Base-by-base conservation (phyloP, 1,139 yeast genomes). In the Yamadazyma diospyri region DNA sequence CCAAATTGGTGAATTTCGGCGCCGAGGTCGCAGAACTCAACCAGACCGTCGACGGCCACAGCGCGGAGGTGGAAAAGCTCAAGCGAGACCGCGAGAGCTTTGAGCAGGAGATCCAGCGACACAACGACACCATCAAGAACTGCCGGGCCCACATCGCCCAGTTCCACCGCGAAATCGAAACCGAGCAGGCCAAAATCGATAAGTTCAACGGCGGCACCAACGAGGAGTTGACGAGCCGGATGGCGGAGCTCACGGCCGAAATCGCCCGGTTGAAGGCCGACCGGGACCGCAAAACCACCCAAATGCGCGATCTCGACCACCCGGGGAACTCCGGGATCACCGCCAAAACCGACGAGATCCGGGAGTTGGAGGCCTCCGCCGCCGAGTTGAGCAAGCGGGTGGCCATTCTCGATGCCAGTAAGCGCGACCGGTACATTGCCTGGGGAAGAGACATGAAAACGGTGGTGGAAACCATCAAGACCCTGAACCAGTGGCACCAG, bases 361-460 rank as follows among this genome's bases (percentile, higher is more conserved):
- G 36, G 23, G 28, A 41, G 13, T 22, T n/a, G 38, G 43, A 22
- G 35, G 37, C 8, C 11, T 23, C 30, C 6, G 29, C 46, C 5
- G 29, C 24, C 13, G 47, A 41, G 8, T 37, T 54, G 12, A 33
- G 37, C 13, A 35, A 33, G 5, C 47, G 46, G 31, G 40, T 47
- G n/a, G 40, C 36, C 16, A 45, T 45, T 4, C 33, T 57, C 7
- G 38, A 45, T 18, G 46, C 36, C 4, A 45, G 57, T 13, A 55
- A 51, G 37, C 46, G 46, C 27, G 61, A 63, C 37, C 51, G 52
- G 30, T 65, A 50, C 37, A 52, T 61, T 4, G 73, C 80, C 1
- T 82, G 76, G 69, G 80, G 76, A 4, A 38, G 43, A 1, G 57
- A 57, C 11, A 69, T 78, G 56, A 59, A 53, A 15, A 32, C 37